Base-by-base conservation (phyloP, 2,329 filamentous ascomycete genomes). In the Fusarium palustre region DNA sequence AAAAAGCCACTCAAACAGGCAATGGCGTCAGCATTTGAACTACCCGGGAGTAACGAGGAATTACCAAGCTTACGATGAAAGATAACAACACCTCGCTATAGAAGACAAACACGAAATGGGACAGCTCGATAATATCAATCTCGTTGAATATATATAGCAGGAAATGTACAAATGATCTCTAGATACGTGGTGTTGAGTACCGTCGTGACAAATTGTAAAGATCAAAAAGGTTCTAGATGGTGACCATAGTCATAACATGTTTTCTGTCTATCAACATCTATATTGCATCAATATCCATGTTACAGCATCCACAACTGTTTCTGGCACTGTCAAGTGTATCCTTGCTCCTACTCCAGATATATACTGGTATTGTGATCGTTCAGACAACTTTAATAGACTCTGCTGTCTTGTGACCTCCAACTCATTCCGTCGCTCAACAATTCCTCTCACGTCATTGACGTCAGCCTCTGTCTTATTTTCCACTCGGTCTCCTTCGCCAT, bases 231-330 rank as follows among this genome's bases (percentile, higher is more conserved):
- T 33, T 33, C 7, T 3, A 15, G 4, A 33, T 15, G 15, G 1
- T 15, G 15, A 7, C 31, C 7, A 16, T 16, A 10, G 4, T 4
- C 2, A 7, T 11, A 33, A 4, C 3, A 9, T 34, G 18, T 20
- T 31, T 3, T 20, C 13, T 7, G 4, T 22, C 1, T 3, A 24
- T 25, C 24, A 59, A 34, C 57, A 56, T 15, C 52, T 31, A 20
- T 59, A 56, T 15, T 59, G 52, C 57, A 59, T 59, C 4, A 59
- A 11, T 5, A 57, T 48, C 57, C 57, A 59, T 2, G 33, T 30
- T 2, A 59, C 52, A 42, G 57, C 52, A 36, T 56, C 30, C 7
- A n/a, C 57, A 10, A 48, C 28, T 3, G 5, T 36, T 6, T 48
- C 50, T 1, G 57, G 52, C 1, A 28, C 43, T 11, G 18, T 15